Conservation (phyloP, 768 basidiomycete species). For the Paxillus involutus region DNA sequence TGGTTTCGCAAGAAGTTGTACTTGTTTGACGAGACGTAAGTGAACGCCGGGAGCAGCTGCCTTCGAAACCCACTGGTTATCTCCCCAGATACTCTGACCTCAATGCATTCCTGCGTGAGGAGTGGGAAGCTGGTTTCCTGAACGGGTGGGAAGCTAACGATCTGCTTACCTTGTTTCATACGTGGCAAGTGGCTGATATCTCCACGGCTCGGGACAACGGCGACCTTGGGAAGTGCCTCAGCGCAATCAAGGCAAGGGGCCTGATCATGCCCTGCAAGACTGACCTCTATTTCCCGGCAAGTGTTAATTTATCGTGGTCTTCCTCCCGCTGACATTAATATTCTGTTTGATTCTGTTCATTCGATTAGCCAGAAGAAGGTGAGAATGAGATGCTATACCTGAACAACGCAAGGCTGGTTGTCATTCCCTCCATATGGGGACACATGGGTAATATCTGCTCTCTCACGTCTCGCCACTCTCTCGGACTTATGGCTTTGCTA, state of each 20-base stretch:
- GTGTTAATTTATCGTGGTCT: not conserved
- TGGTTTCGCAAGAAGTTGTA: conserved; percentile 54
- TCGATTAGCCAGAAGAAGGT: conserved; percentile 53
- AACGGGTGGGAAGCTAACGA: conserved; percentile 55
- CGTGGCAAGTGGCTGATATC: conserved; percentile 51
- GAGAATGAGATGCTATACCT: conserved; percentile 43
- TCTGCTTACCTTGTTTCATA: conserved; percentile 45
- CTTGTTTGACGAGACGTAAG: conserved; percentile 41
- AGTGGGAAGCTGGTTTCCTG: conserved; percentile 50
- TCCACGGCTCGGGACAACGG: conserved; percentile 44
- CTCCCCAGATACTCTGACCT: conserved; percentile 43
- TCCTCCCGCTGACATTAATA: not conserved
- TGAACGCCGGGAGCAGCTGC: not conserved
- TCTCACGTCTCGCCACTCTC: not conserved
- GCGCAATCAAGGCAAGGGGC: conserved; percentile 48
- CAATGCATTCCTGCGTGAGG: conserved; percentile 47
- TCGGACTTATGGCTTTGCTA: not conserved
- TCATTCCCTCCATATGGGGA: conserved; percentile 58
- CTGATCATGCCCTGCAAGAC: conserved; percentile 61
- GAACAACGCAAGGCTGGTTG: conserved; percentile 42
- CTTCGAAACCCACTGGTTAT: not conserved
- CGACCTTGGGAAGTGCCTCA: conserved; percentile 39
- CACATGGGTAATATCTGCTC: conserved; percentile 42
- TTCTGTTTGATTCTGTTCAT: not conserved
- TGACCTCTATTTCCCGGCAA: conserved; percentile 56